phyloP scores from a whole-genome alignment of 331 rosid species.

The Malus hybrid region DNA sequence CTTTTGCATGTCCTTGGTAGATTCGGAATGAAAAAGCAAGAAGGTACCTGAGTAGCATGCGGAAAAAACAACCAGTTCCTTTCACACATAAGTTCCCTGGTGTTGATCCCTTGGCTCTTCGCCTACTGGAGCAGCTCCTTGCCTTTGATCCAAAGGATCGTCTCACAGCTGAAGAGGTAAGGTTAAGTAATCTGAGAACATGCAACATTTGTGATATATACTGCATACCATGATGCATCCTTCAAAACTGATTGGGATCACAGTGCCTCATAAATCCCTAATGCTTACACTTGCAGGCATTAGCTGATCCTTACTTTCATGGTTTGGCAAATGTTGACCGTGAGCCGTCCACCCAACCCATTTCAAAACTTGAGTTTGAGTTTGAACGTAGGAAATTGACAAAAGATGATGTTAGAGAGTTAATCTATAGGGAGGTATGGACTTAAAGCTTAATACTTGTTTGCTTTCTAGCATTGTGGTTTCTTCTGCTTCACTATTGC shows the following conservation, averaged over 20 bases:
- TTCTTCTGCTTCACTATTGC: constrained; percentile 2
- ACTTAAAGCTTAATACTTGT: constrained; percentile 2
- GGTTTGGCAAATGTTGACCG: constrained; percentile 86
- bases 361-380: constrained; percentile 97
- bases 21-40: constrained; percentile 98
- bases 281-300: constrained; percentile 55
- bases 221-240: background rate
- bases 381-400: constrained; percentile 89
- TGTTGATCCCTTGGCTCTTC: constrained; percentile 77
- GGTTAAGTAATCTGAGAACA: background rate
- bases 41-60: constrained; percentile 89
- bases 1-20: constrained; percentile 34
- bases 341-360: constrained; percentile 84
- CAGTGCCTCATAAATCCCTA: constrained; percentile 12
- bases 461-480: constrained; percentile 6
- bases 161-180: constrained; percentile 88
- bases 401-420: constrained; percentile 95
- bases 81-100: constrained; percentile 76
- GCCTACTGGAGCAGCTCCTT: constrained; percentile 62
- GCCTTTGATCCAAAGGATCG: constrained; percentile 99
- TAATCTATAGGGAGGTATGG: constrained; percentile 90
- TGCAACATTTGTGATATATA: background rate
- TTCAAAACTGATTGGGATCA: constrained; percentile 3
- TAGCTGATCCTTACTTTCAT: constrained; percentile 71
- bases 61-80: constrained; percentile 80